Conservation (phyloP, 345 rosid species). For the Litchi chinensis region DNA sequence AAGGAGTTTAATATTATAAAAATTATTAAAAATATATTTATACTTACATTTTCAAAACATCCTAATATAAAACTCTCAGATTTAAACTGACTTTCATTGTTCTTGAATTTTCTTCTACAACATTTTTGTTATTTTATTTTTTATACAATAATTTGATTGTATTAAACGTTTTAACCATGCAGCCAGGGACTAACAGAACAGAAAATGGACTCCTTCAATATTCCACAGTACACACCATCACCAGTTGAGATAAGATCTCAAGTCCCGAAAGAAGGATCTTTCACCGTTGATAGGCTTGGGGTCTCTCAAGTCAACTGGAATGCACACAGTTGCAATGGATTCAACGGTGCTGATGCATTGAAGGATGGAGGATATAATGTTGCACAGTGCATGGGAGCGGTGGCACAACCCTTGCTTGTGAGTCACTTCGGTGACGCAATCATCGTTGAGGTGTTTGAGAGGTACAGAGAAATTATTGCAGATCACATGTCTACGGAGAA, state of each 20-base stretch:
- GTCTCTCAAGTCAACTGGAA: constrained; percentile 48
- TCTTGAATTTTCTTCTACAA: too few relatives aligned
- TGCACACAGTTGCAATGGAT: constrained; percentile 9
- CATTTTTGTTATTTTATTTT: too few relatives aligned
- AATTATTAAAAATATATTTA: too few relatives aligned
- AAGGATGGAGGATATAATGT: constrained; percentile 37
- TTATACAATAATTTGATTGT: too few relatives aligned
- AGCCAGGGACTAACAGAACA: constrained; percentile 55
- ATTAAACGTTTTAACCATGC: not conserved
- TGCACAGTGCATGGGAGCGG: constrained; percentile 56
- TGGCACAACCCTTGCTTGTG: constrained; percentile 53
- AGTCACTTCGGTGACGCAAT: constrained; percentile 49
- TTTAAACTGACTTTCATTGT: too few relatives aligned
- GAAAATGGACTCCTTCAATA: constrained; percentile 48
- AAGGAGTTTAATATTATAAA: too few relatives aligned
- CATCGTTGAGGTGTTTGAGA: constrained; percentile 36
- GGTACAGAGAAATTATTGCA: constrained; percentile 32
- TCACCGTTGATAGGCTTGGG: constrained; percentile 36
- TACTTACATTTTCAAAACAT: too few relatives aligned
- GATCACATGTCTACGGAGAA: constrained; percentile 41
- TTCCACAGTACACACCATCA: constrained; percentile 55
- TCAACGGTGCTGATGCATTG: not conserved
- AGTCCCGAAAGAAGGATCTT: constrained; percentile 47
- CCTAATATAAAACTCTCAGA: too few relatives aligned
- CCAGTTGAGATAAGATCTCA: constrained; percentile 41